Base-by-base conservation (phyloP, 208 protist species). In the Trypanosoma brucei region DNA sequence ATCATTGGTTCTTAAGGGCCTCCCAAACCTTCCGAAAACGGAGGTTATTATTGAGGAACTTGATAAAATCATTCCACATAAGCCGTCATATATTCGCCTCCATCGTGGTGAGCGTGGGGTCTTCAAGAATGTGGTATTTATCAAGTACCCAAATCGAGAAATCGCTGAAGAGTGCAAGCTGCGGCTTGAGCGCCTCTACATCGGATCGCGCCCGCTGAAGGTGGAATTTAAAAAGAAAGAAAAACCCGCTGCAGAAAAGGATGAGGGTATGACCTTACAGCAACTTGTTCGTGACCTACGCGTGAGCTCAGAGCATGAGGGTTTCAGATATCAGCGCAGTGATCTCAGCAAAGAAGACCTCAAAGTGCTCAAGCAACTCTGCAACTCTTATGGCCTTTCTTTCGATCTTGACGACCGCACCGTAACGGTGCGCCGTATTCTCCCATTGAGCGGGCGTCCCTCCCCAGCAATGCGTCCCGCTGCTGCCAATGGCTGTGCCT, bases 121-220 rank as follows among this genome's bases (percentile, higher is more conserved):
- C n/a, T 93, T 85, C 72, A 91, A 90, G 53, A 81, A 81, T 36
- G 83, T 93, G 11, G 61, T 91, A 40, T 93, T 90, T 68, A 67
- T 86, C 39, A 93, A 91, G 72, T 93, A 91, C 73, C 83, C 95
- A 30, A 83, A 79, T 56, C 97, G 98, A 70, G 95, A 97, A 45
- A 83, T 91, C 48, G 86, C 81, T 8, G 76, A 93, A 68, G 92
- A 99, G 42, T 84, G 83, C 49, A 98, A 98, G 67, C 59, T 95
- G 11, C 72, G 75, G 3, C 76, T 91, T 40, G 86, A 95, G 72
- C 73, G 83, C 38, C 65, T 90, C 45, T 59, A 72, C 50, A 55
- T 93, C 57, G 83, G 80, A 13, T 63, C 58, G 7, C 78, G 84
- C 9, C 78, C 75, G 31, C 56, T 93, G 13, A 82, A 82, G 58